Evolutionary conservation across 805 yeast species (phyloP), one percentile per base, ranked within the genome.

Genomic region (Saccharomyces eubayanus): DNA sequence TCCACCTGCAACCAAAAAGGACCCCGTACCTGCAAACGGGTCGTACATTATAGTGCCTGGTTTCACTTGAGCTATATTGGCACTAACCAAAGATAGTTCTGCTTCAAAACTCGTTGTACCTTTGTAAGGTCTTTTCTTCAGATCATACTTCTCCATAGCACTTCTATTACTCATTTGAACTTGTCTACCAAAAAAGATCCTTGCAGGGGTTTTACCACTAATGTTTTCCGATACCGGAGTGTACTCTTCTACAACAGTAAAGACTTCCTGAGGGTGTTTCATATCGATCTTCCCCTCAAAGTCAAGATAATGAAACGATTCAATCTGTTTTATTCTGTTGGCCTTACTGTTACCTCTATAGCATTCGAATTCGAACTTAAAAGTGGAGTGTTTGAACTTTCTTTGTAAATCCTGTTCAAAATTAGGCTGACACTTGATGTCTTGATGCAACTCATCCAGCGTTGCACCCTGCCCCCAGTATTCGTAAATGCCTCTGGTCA

Each of bases 31-130:
- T 3, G 88, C 89, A 72, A 94, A 94, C 27, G 99, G 99, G 70
- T 94, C 99, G 65, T 89, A 92, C 65, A 87, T 80, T 3, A 90
- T 64, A 52, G 83, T 79, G 0, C 85, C 86, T 0, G 77, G 74
- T 40, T 68, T 75, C 12, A 85, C 89, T 57, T 87, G 90, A 0
- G 87, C 96, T 51, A 94, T 77, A 63, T 92, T 94, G 63, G 96
- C 87, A 30, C 95, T 85, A 14, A 91, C 85, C 48, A 94, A 71
- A 0, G 97, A 83, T 55, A 94, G 73, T 65, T 94, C 98, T 1
- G 97, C 96, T 61, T 94, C 99, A 70, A 94, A 94, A 16, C 97
- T 89, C 0, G 99, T 94, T 6, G 99, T 94, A 2, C 99, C 99
- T 53, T 89, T 91, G 64, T 87, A 90, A 51, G 83, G 85, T 63